Base-by-base conservation (phyloP, 352 stramenopile genomes). In the Phytophthora citrophthora region DNA sequence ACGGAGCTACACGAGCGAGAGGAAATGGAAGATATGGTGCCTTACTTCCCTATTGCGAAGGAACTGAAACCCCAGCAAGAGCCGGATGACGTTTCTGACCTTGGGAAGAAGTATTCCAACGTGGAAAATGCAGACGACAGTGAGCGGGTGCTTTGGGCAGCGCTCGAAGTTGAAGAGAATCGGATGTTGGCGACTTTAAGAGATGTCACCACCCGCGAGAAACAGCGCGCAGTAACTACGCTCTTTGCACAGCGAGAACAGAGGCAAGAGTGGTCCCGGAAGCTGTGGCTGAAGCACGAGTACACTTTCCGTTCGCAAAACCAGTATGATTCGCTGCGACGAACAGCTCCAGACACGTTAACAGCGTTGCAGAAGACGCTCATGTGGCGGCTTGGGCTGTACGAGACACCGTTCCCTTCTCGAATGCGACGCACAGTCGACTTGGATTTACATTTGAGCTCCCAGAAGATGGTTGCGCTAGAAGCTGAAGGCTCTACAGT, bases 111-210 rank as follows among this genome's bases (percentile, higher is more conserved):
- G 34, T 68, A 71, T 36, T n/a, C 59, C 8, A 68, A 11, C 12
- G 58, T 64, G 41, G 64, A 71, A 16, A 63, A 64, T 45, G 55
- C 74, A 38, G 82, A 94, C 20, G 74, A 82, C 0, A 66, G 64
- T 23, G 81, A 91, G 40, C 74, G 76, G 1, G 73, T 89, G 3
- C 49, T 94, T 16, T 90, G 79, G 76, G 88, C 88, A 47, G 84
- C 82, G 9, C 71, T 93, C 1, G 83, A 94, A 67, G 88, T 95
- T 1, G 88, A 95, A 64, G 86, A 94, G 38, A 92, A 90, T 38
- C 70, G 85, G 1, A 89, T 93, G 80, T 36, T 87, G 20, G 84
- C 89, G 23, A 78, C 70, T 5, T 49, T 93, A 3, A 77, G 76
- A 16, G 76, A 90, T 15, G 72, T 90, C 1, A 60, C 54, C 0